Base-by-base conservation (phyloP, 441 rosid species). In the Hypseocharis bilobata region DNA sequence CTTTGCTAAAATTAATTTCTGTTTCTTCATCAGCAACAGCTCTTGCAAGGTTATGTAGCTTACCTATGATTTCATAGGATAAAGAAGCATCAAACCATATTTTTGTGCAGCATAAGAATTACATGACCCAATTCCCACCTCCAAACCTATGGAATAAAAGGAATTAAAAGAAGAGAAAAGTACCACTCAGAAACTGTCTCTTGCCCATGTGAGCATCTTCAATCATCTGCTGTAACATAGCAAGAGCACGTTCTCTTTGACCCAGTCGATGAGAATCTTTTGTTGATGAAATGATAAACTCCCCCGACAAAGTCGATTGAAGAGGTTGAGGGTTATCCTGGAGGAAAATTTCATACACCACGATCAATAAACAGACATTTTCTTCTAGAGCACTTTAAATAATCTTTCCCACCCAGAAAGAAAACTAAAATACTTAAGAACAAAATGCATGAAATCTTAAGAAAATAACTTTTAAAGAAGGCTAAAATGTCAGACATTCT, bases 191-290 rank as follows among this genome's bases (percentile, higher is more conserved):
- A 83, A 94, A 94, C 79, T 94, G 99, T 28, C 99, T 79, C 84
- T 91, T 93, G 82, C 97, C 92, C 88, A 40, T 85, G 71, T 93
- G 95, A 76, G 99, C 99, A 84, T 91, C 99, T 81, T 91, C 89
- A 79, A 93, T 87, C 96, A 94, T 94, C 84, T 91, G 96, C 74
- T 91, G 90, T 47, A 94, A 86, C 86, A 88, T 80, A 63, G 83
- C 92, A 81, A 94, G 93, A 70, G 96, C 86, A 65, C 96, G 96
- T 77, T 94, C 94, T 75, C 81, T 85, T 78, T 91, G 96, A 60
- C 91, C 97, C 62, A 76, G 96, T 68, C 88, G 84, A 62, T 78
- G 89, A 75, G 88, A 80, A 73, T 94, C 96, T 70, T 77, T 85
- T 34, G 83, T 77, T 55, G 88, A 81, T 56, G 86, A 82, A 65